phyloP scores from a whole-genome alignment of 371 early-diverging fungal genomes.

The Lichtheimia ornata region DNA sequence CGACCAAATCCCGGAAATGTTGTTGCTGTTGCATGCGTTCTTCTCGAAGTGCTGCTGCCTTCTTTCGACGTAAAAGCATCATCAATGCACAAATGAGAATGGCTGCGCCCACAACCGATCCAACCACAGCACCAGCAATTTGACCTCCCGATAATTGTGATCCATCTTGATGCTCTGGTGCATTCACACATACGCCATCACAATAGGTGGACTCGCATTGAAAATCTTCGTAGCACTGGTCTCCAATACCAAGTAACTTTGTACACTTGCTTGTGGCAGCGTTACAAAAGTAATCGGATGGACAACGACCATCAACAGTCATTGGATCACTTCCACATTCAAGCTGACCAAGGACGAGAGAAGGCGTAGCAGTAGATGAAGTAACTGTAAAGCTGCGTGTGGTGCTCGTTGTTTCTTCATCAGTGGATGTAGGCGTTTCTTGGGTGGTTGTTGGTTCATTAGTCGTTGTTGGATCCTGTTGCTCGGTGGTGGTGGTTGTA shows the following conservation, averaged over 20 bases:
- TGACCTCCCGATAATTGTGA: slow-evolving; percentile 23
- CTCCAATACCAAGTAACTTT: slow-evolving; percentile 12
- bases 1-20: slow-evolving; percentile 12
- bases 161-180: background rate
- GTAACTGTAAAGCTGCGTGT: slow-evolving; percentile 21
- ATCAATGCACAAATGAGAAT: slow-evolving; percentile 13
- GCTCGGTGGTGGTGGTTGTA: background rate
- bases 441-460: background rate
- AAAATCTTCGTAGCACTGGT: slow-evolving; percentile 29
- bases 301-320: slow-evolving; percentile 24
- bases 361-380: slow-evolving; percentile 36
- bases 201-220: slow-evolving; percentile 33
- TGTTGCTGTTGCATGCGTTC: slow-evolving; percentile 9
- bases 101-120: slow-evolving; percentile 24
- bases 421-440: background rate
- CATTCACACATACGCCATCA: slow-evolving; percentile 7
- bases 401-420: background rate
- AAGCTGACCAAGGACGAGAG: slow-evolving; percentile 26
- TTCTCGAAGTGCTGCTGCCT: slow-evolving; percentile 3
- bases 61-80: slow-evolving; percentile 9
- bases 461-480: background rate
- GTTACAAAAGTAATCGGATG: slow-evolving; percentile 28
- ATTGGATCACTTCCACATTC: slow-evolving; percentile 28
- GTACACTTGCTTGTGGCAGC: slow-evolving; percentile 25
- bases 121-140: slow-evolving; percentile 31